These are phyloP conservation scores for Ilyonectria destructans DNA, from an alignment of 2,329 filamentous ascomycete species.

Conservation along the genomic window DNA sequence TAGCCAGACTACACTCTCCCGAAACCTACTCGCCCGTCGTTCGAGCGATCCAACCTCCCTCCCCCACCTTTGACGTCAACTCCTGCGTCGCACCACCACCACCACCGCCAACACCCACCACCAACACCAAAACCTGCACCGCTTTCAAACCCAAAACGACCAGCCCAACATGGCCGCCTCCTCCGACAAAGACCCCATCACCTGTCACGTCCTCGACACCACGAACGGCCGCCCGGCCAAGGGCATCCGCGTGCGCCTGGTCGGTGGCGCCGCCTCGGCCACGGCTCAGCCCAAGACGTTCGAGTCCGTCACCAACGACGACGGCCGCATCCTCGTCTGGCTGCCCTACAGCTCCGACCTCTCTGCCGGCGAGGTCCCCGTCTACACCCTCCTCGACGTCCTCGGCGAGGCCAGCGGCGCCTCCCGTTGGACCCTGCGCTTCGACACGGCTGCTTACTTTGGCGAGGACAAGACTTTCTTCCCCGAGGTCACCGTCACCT, in stretches of 20 bases:
- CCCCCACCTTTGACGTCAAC: slow-evolving; percentile 41
- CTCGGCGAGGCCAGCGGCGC: slow-evolving; percentile 61
- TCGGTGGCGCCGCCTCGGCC: slow-evolving; percentile 58
- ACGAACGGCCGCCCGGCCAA: slow-evolving; percentile 79
- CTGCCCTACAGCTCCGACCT: slow-evolving; percentile 69
- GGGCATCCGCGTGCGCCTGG: slow-evolving; percentile 77
- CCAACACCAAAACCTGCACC: slow-evolving; percentile 11
- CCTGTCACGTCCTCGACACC: slow-evolving; percentile 91
- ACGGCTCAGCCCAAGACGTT: slow-evolving; percentile 66
- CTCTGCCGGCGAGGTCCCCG: slow-evolving; percentile 70
- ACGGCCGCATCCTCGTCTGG: slow-evolving; percentile 83
- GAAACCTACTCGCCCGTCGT: not conserved
- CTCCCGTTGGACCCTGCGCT: slow-evolving; percentile 78
- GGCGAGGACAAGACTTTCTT: slow-evolving; percentile 75
- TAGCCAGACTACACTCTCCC: not conserved
- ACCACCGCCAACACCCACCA: slow-evolving; percentile 21
- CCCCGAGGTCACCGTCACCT: slow-evolving; percentile 71
- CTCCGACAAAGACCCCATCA: slow-evolving; percentile 76
- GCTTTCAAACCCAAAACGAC: slow-evolving; percentile 16
- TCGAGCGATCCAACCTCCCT: slow-evolving; percentile 11
- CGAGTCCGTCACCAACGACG: slow-evolving; percentile 79
- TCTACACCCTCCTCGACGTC: slow-evolving; percentile 73
- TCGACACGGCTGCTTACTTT: slow-evolving; percentile 83
- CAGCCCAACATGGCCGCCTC: slow-evolving; percentile 39
- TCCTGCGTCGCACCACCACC: slow-evolving; percentile 31